These are phyloP conservation scores for Cercospora zeae-maydis DNA, from an alignment of 2,329 filamentous ascomycete species.

Conservation along the genomic window DNA sequence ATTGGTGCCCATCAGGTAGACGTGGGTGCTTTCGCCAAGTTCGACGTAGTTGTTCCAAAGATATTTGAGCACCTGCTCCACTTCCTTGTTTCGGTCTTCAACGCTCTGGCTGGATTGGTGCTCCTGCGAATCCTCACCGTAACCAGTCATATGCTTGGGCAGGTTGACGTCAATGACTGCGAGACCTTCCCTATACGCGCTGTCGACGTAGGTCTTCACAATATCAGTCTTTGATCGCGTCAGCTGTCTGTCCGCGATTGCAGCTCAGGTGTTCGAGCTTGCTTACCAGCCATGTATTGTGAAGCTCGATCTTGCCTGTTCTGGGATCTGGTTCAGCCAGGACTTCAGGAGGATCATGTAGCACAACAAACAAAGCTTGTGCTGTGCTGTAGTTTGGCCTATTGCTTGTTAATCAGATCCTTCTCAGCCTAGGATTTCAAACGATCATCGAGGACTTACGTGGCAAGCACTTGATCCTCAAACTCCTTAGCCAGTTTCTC, in stretches of 20 bases:
- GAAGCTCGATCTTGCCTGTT: conserved; percentile 70
- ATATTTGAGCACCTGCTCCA: conserved; percentile 73
- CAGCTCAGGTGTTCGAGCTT: conserved; percentile 27
- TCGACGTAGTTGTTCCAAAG: conserved; percentile 98
- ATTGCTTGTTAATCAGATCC: conserved; percentile 14
- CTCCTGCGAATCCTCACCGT: conserved; percentile 39
- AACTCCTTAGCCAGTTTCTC: conserved; percentile 45
- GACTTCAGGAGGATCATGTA: conserved; percentile 65
- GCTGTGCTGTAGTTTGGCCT: conserved; percentile 66
- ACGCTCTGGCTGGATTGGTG: conserved; percentile 49
- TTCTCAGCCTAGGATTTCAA: background rate
- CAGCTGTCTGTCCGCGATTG: conserved; percentile 38
- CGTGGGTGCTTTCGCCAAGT: conserved; percentile 63
- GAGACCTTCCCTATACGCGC: conserved; percentile 73
- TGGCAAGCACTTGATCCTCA: conserved; percentile 34
- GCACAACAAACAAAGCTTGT: conserved; percentile 66
- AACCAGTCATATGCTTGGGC: conserved; percentile 68
- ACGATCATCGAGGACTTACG: conserved; percentile 24
- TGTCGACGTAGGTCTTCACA: conserved; percentile 75
- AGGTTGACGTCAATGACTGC: conserved; percentile 90
- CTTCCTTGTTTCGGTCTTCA: conserved; percentile 42
- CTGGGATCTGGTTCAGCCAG: conserved; percentile 43
- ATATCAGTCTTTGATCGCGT: conserved; percentile 67
- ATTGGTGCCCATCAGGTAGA: conserved; percentile 87
- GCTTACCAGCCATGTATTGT: conserved; percentile 85